These are phyloP conservation scores for Coniferiporia sulphurascens DNA, from an alignment of 1,284 basidiomycete species.

Conservation along the genomic window DNA sequence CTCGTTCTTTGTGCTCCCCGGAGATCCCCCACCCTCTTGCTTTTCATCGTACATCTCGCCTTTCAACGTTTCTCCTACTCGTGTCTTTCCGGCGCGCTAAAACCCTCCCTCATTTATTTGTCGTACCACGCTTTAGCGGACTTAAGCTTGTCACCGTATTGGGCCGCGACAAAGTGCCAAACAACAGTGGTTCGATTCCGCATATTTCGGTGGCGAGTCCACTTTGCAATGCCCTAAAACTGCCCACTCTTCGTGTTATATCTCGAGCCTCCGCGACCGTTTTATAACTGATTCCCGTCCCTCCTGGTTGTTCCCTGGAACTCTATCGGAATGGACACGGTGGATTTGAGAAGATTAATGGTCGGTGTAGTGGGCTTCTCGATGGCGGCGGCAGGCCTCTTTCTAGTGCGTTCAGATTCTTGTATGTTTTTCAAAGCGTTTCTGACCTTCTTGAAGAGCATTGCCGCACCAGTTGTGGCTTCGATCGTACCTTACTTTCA, in stretches of 20 bases:
- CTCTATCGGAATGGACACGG: conserved; percentile 9
- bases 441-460: conserved; percentile 5
- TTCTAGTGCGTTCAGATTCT: conserved; percentile 14
- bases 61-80: too few species aligned
- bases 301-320: neutral
- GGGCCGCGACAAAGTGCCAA: neutral
- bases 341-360: conserved; percentile 3
- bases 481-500: conserved; percentile 6
- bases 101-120: too few species aligned
- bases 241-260: neutral
- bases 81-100: too few species aligned
- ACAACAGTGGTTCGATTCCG: conserved; percentile 9
- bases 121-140: too few species aligned
- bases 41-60: too few species aligned
- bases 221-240: conserved; percentile 1
- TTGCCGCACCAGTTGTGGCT: conserved; percentile 5
- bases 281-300: neutral
- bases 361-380: conserved; percentile 15
- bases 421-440: neutral
- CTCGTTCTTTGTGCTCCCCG: too few species aligned
- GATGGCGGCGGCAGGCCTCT: conserved; percentile 15
- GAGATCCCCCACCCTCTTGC: too few species aligned
- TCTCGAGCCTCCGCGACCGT: neutral
- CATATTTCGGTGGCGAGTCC: conserved; percentile 7
- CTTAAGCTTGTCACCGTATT: neutral